Base-by-base conservation (phyloP, 495 filamentous ascomycete species). In the Xylaria cubensis region DNA sequence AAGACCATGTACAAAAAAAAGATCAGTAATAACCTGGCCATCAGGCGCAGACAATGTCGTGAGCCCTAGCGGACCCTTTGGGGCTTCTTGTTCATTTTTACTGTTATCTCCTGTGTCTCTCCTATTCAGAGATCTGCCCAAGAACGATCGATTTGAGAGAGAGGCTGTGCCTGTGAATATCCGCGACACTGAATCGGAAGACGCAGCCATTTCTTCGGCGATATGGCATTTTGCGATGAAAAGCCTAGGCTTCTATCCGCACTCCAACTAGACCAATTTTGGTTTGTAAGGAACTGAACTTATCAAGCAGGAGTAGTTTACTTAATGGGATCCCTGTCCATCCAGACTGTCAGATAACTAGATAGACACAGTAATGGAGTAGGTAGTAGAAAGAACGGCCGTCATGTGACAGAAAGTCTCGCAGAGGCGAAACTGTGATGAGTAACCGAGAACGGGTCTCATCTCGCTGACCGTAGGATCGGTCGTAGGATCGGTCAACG, bases 1-100 rank as follows among this genome's bases (percentile, higher is more conserved):
- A 50, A 79, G 69, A 17, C 80, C 79, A 59, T 81, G 80, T 26
- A 81, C 64, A 62, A 82, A 81, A 53, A 83, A 70, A 17, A 88
- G 74, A 64, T 87, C 84, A 6, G 44, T 44, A 3, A 51, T 46
- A 51, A 10, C 26, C 29, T 66, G 63, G 3, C 63, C 63, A 17
- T 39, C 44, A 4, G 63, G 63, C 17, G 34, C 44, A 3, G n/a
- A 66, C n/a, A 66, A 3, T 0, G 63, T 66, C 8, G 63, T 66
- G 3, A 66, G 46, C 19, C 63, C 63, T n/a, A 66, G 21, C 2
- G 63, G 63, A 17, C 63, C 63, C 26, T 66, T 66, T 34, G 63
- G 63, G 1, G 63, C 15, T 13, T 66, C 63, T 51, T 3, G 63
- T 36, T 66, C 42, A 21, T 32, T 36, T 21, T 66, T 66, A 4